Percentiles rank a stretch among this genome's conserved stretches.
Evolutionary conservation across 164 flowering plant species (phyloP).

Genomic region (Macadamia tetraphylla): DNA sequence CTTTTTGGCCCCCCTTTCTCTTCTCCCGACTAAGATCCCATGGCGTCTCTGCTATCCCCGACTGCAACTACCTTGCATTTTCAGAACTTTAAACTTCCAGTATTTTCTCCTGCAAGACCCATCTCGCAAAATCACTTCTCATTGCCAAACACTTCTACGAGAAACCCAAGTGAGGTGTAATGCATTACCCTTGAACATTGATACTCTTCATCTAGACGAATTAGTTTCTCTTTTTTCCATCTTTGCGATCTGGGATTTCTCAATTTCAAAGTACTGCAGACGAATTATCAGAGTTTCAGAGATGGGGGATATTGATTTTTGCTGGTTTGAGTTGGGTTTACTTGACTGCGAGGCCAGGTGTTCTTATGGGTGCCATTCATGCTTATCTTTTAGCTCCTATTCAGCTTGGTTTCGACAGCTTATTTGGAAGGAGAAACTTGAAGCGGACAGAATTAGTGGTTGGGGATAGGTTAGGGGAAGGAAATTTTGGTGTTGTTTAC

Average conservation of each 20-base stretch:
- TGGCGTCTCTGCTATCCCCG: constrained; percentile 60
- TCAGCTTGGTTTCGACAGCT: constrained; percentile 60
- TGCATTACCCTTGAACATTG: constrained; percentile 34
- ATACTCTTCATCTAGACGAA: constrained; percentile 29
- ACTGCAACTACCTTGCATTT: constrained; percentile 32
- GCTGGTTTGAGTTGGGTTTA: constrained; percentile 76
- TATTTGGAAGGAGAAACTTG: constrained; percentile 63
- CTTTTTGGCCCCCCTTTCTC: no score
- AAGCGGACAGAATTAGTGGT: constrained; percentile 71
- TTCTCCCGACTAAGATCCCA: constrained; percentile 7
- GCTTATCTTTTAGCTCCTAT: constrained; percentile 82
- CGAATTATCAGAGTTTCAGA: constrained; percentile 56
- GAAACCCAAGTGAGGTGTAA: constrained; percentile 34
- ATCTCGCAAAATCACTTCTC: constrained; percentile 8
- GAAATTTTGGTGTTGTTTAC: constrained; percentile 89
- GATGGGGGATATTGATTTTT: constrained; percentile 51
- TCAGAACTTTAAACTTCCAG: constrained; percentile 21
- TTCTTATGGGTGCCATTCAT: constrained; percentile 85
- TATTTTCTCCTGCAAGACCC: constrained; percentile 20
- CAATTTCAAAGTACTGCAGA: constrained; percentile 42
- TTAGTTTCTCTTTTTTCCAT: constrained; percentile 37
- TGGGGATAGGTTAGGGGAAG: constrained; percentile 76
- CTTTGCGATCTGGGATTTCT: constrained; percentile 35
- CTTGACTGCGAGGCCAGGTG: constrained; percentile 94
- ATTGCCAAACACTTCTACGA: constrained; percentile 15